Evolutionary conservation across 805 yeast species (phyloP).

Genomic region (Pichia nakasei): DNA sequence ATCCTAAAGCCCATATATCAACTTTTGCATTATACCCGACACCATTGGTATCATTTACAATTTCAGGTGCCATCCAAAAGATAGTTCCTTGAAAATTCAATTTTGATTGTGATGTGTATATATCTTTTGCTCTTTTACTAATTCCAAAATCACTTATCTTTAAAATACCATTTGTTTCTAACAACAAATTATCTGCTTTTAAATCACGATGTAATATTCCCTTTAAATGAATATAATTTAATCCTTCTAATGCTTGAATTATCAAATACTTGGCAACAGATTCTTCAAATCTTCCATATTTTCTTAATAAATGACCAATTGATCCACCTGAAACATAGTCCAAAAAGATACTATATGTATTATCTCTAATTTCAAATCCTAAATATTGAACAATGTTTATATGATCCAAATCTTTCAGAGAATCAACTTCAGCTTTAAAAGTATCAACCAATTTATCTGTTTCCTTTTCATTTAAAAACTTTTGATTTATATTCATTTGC

Average conservation of each 20-base stretch:
- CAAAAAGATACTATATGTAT: constrained; percentile 74
- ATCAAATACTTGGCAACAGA: constrained; percentile 63
- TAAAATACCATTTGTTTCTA: constrained; percentile 88
- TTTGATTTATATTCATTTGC: constrained; percentile 66
- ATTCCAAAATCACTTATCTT: constrained; percentile 97
- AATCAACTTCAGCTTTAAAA: constrained; percentile 81
- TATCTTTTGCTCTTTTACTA: constrained; percentile 75
- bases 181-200: constrained; percentile 84
- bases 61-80: constrained; percentile 99
- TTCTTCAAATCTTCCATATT: constrained; percentile 82
- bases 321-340: constrained; percentile 99
- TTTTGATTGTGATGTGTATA: constrained; percentile 84
- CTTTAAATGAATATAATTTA: constrained; percentile 76
- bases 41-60: constrained; percentile 73
- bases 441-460: constrained; percentile 67
- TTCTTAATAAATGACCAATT: constrained; percentile 74
- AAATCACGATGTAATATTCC: constrained; percentile 91
- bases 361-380: constrained; percentile 76
- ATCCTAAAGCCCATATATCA: constrained; percentile 97
- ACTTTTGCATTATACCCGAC: constrained; percentile 97
- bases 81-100: constrained; percentile 95
- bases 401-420: constrained; percentile 90
- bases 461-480: constrained; percentile 34
- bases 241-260: constrained; percentile 71
- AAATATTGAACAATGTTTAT: constrained; percentile 90